These are phyloP conservation scores for Bipolaris cookei DNA, from an alignment of 2,329 filamentous ascomycete genomes.

Conservation along the genomic window DNA sequence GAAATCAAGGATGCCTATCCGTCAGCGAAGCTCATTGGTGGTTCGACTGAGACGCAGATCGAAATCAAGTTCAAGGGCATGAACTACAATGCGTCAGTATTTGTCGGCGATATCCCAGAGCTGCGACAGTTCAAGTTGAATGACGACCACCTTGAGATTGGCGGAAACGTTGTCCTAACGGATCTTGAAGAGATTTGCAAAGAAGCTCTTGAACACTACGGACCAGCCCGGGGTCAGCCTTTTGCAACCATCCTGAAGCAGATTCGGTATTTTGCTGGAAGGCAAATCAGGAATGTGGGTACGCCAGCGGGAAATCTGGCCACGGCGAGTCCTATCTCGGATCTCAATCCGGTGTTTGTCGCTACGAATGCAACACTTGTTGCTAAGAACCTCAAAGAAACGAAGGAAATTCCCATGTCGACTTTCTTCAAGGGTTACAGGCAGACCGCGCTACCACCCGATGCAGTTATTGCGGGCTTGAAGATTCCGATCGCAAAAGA, in stretches of 20 bases:
- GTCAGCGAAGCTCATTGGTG: conserved; percentile 90
- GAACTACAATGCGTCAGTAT: conserved; percentile 88
- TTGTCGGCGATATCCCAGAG: conserved; percentile 90
- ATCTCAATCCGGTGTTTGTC: conserved; percentile 92
- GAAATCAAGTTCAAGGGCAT: conserved; percentile 98
- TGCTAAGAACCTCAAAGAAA: conserved; percentile 75
- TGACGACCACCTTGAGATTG: conserved; percentile 85
- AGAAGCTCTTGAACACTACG: conserved; percentile 80
- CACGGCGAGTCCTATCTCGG: conserved; percentile 94
- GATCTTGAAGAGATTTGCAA: conserved; percentile 87
- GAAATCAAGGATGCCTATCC: conserved; percentile 89
- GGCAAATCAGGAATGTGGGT: conserved; percentile 97
- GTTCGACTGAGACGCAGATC: conserved; percentile 96
- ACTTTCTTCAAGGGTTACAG: conserved; percentile 93
- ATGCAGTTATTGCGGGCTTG: conserved; percentile 85
- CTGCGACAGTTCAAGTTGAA: conserved; percentile 80
- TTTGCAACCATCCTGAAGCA: conserved; percentile 94
- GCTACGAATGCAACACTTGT: conserved; percentile 82
- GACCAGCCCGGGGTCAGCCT: conserved; percentile 72
- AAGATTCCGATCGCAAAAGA: conserved; percentile 78
- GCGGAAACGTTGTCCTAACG: conserved; percentile 89
- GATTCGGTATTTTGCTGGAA: conserved; percentile 89
- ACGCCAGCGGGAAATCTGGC: conserved; percentile 93
- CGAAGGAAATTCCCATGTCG: conserved; percentile 87
- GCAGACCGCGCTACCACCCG: conserved; percentile 76